A percentile compares a stretch with the other conserved stretches of the same genome.
Conservation (phyloP, 2,329 filamentous ascomycete genomes). For the Aureobasidium sp. region DNA sequence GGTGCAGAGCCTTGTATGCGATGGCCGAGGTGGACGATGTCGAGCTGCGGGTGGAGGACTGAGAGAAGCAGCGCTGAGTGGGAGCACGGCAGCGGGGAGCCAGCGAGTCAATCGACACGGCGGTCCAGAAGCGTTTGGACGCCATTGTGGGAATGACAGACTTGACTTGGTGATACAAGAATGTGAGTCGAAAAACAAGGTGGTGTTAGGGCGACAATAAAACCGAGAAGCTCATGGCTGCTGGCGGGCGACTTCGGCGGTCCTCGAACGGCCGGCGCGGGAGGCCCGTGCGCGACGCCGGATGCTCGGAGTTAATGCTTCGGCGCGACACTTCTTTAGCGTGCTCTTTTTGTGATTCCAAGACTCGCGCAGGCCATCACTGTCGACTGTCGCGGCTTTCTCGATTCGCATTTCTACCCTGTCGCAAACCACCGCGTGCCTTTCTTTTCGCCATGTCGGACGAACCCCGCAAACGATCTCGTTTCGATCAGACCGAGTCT, state of each 20-base stretch:
- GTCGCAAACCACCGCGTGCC: background rate
- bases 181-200: background rate
- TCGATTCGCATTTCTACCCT: constrained; percentile 1
- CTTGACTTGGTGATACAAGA: background rate
- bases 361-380: background rate
- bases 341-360: background rate
- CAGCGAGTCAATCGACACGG: constrained; percentile 11
- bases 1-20: constrained; percentile 94
- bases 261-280: background rate
- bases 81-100: constrained; percentile 1
- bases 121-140: constrained; percentile 23
- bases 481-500: constrained; percentile 89
- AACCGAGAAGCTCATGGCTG: background rate
- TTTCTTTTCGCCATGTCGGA: constrained; percentile 55
- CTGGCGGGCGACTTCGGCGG: background rate
- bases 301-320: background rate
- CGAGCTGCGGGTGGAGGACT: constrained; percentile 22
- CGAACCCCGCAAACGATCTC: constrained; percentile 76
- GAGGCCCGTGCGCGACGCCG: background rate
- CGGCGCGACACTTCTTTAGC: background rate
- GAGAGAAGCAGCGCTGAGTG: background rate
- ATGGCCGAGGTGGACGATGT: constrained; percentile 80
- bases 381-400: background rate
- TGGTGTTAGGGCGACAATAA: background rate
- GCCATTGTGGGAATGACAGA: constrained; percentile 21